Percentiles rank a stretch among this genome's conserved stretches.
These are phyloP conservation scores for Davidsoniella neocaledoniae DNA, from an alignment of 2,329 filamentous ascomycete species.

Conservation along the genomic window DNA sequence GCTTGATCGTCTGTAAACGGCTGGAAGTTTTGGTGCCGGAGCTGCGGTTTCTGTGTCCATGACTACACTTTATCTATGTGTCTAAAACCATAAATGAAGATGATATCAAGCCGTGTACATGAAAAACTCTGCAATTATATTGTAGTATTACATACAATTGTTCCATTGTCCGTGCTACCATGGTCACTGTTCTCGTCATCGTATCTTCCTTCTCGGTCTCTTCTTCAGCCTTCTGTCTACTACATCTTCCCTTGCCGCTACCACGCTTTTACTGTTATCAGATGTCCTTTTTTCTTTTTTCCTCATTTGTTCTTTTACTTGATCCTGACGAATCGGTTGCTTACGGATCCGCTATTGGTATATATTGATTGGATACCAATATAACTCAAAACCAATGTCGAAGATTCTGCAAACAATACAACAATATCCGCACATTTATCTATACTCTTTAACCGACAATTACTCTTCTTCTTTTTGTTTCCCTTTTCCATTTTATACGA, in stretches of 20 bases:
- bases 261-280: neutral
- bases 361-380: neutral
- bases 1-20: constrained; percentile 46
- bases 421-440: neutral
- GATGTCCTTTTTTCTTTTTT: neutral
- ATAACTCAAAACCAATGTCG: neutral
- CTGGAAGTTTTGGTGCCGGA: neutral
- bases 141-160: no score
- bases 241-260: neutral
- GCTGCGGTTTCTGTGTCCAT: neutral
- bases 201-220: no score
- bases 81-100: neutral
- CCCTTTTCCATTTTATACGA: constrained; percentile 9
- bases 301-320: constrained; percentile 1
- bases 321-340: neutral
- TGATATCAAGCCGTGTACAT: no score
- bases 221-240: neutral
- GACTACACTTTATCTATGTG: neutral
- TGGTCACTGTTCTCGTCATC: no score
- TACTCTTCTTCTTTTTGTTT: constrained; percentile 6
- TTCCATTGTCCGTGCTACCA: no score
- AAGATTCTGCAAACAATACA: neutral
- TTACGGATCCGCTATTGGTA: neutral
- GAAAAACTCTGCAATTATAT: neutral
- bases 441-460: neutral